A percentile compares a stretch with the other conserved stretches of the same genome.
Conservation (phyloP, 306 rosid genomes). For the Prunus fruticosa region DNA sequence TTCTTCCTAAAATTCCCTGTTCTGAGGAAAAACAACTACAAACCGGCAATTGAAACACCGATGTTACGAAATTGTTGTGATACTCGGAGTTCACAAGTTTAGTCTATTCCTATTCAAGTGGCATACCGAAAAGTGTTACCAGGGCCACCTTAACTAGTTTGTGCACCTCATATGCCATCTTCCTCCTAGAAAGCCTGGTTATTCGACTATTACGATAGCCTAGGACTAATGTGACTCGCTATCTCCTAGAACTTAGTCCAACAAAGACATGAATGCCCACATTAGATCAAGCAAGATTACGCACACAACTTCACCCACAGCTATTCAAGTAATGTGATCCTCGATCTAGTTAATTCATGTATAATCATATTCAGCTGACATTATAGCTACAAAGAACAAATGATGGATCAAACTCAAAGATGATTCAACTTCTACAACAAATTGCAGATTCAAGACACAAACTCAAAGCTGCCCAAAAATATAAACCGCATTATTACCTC, state of each 20-base stretch:
- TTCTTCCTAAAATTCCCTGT: not conserved
- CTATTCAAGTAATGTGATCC: not conserved
- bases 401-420: not conserved
- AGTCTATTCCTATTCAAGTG: not conserved
- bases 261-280: not conserved
- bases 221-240: not conserved
- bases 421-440: not conserved
- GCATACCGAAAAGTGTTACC: not conserved
- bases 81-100: not conserved
- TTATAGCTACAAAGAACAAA: not conserved
- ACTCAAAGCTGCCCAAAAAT: not conserved
- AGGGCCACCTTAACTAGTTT: not conserved
- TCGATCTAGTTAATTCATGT: not conserved
- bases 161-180: not conserved
- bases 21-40: not conserved
- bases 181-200: not conserved
- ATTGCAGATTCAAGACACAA: not conserved
- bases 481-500: constrained; percentile 14
- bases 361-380: not conserved
- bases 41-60: not conserved
- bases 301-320: not conserved
- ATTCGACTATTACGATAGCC: not conserved
- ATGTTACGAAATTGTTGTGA: not conserved
- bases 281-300: not conserved
- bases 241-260: not conserved